Conservation (phyloP, 371 early-diverging fungal genomes). For the Cokeromyces recurvatus region DNA sequence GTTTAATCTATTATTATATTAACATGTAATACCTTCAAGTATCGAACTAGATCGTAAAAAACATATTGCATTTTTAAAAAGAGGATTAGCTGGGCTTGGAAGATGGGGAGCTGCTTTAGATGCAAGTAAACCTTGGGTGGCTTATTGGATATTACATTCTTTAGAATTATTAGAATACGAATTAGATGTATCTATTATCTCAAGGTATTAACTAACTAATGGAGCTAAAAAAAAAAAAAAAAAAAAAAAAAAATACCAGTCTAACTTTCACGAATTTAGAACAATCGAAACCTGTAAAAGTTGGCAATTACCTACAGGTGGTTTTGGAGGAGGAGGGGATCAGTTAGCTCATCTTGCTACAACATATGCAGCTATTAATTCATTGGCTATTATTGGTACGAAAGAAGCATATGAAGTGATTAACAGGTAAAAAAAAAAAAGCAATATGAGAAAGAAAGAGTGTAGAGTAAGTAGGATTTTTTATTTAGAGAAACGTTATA, state of each 20-base stretch:
- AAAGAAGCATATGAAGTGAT: constrained; percentile 69
- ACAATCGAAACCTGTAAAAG: constrained; percentile 58
- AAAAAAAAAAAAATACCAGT: not conserved
- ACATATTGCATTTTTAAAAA: constrained; percentile 57
- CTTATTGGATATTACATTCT: constrained; percentile 87
- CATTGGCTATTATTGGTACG: constrained; percentile 70
- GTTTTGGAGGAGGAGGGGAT: constrained; percentile 84
- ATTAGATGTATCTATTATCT: constrained; percentile 32
- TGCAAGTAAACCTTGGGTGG: constrained; percentile 89
- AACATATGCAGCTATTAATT: constrained; percentile 82
- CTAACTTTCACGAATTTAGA: constrained; percentile 21
- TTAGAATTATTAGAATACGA: constrained; percentile 67
- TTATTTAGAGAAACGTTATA: constrained; percentile 53
- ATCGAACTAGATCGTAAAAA: constrained; percentile 39
- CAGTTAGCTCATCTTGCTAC: constrained; percentile 81
- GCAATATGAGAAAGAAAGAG: not conserved
- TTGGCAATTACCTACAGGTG: constrained; percentile 75
- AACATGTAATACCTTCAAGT: constrained; percentile 15
- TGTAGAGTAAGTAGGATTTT: not conserved
- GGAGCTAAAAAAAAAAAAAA: not conserved
- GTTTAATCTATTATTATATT: no score
- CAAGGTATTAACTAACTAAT: constrained; percentile 38
- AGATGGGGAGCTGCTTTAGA: constrained; percentile 72
- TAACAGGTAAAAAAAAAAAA: constrained; percentile 47
- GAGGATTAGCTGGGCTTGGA: constrained; percentile 48